phyloP scores from a whole-genome alignment of 1,284 basidiomycete genomes.

The Ceratobasidium sp. region DNA sequence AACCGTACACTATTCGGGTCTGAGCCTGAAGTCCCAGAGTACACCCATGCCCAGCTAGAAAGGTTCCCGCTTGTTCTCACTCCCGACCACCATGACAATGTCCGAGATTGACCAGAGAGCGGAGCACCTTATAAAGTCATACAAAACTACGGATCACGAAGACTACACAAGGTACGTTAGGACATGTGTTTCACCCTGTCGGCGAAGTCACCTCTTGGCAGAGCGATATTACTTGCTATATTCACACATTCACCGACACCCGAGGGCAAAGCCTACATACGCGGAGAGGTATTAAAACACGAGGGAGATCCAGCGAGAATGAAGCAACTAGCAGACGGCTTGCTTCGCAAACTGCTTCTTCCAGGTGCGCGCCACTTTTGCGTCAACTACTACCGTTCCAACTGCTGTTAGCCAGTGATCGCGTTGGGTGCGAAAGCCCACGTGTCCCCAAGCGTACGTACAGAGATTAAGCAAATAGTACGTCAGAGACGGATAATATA shows the following conservation, averaged over 20 bases:
- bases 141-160: slow-evolving; percentile 27
- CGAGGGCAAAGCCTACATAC: slow-evolving; percentile 37
- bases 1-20: slow-evolving; percentile 32
- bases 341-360: slow-evolving; percentile 37
- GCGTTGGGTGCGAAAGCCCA: slow-evolving; percentile 37
- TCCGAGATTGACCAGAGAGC: slow-evolving; percentile 19
- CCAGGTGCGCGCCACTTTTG: slow-evolving; percentile 20
- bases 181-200: background rate
- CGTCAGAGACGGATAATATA: background rate
- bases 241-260: slow-evolving; percentile 32
- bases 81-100: slow-evolving; percentile 10
- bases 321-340: slow-evolving; percentile 34
- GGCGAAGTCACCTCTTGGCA: slow-evolving; percentile 1
- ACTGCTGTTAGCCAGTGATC: slow-evolving; percentile 10
- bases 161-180: slow-evolving; percentile 21
- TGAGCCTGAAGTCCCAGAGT: slow-evolving; percentile 17
- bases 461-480: slow-evolving; percentile 41
- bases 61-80: background rate
- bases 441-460: slow-evolving; percentile 33
- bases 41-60: background rate
- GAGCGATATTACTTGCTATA: slow-evolving; percentile 32
- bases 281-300: slow-evolving; percentile 34
- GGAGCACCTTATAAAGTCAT: slow-evolving; percentile 12
- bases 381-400: background rate
- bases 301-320: slow-evolving; percentile 24